A percentile compares a stretch with the other conserved stretches of the same genome.
Conservation (phyloP, 1,284 basidiomycete species). For the Salmacisia buchloeana region DNA sequence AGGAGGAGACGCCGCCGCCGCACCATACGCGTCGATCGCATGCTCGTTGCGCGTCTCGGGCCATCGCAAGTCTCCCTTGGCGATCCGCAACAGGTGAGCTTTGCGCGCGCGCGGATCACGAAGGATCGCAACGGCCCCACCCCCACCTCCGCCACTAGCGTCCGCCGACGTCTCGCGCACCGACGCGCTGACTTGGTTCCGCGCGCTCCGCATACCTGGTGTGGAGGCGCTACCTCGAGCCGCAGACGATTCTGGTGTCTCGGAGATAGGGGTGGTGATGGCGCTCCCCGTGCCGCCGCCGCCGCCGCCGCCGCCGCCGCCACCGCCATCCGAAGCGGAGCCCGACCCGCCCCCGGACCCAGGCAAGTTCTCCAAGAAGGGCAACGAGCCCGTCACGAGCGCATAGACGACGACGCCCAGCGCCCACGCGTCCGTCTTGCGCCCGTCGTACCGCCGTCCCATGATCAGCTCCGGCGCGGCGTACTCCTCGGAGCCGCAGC, state of each 20-base stretch:
- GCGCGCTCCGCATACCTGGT: too few species aligned
- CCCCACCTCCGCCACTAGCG: not conserved
- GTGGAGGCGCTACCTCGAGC: too few species aligned
- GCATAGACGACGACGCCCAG: conserved; percentile 78
- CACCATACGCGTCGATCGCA: not conserved
- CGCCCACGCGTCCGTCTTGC: conserved; percentile 83
- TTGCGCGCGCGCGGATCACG: conserved; percentile 34
- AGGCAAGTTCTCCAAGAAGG: conserved; percentile 49
- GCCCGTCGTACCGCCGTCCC: conserved; percentile 70
- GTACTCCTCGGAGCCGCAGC: conserved; percentile 85
- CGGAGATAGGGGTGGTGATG: too few species aligned
- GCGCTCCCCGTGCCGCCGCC: too few species aligned
- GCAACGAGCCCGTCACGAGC: conserved; percentile 60
- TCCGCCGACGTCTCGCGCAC: not conserved
- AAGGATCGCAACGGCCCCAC: not conserved
- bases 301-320: not conserved
- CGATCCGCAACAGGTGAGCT: conserved; percentile 44
- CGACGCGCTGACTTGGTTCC: not conserved
- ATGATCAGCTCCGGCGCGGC: conserved; percentile 85
- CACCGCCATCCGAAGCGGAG: conserved; percentile 18
- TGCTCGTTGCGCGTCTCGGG: conserved; percentile 48
- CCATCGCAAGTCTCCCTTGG: conserved; percentile 48
- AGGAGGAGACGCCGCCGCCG: too few species aligned
- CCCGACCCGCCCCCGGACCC: not conserved
- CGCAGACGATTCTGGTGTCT: too few species aligned